phyloP scores from a whole-genome alignment of 2,329 filamentous ascomycete genomes.

The Cercospora nicotianae region DNA sequence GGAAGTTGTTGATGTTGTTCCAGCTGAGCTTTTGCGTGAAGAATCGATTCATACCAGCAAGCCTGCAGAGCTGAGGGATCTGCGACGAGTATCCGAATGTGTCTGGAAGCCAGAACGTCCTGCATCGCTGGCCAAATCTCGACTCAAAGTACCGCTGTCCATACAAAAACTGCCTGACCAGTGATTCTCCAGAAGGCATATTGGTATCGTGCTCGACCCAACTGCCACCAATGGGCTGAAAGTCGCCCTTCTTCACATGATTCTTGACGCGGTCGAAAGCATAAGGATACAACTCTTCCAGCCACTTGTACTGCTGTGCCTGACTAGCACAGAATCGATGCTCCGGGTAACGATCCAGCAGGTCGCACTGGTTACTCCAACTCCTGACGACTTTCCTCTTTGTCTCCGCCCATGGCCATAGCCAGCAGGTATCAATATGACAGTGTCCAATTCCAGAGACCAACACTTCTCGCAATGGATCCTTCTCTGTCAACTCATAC shows the following conservation, averaged over 20 bases:
- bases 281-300: constrained; percentile 83
- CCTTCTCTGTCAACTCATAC: constrained; percentile 61
- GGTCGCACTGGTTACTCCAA: constrained; percentile 93
- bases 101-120: constrained; percentile 96
- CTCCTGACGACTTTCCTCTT: constrained; percentile 94
- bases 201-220: constrained; percentile 99
- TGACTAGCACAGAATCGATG: constrained; percentile 90
- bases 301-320: constrained; percentile 97
- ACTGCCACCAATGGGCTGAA: constrained; percentile 93
- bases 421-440: constrained; percentile 97
- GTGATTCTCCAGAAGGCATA: constrained; percentile 89
- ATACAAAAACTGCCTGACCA: constrained; percentile 91
- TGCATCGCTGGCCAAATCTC: constrained; percentile 82
- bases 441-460: constrained; percentile 93
- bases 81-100: constrained; percentile 98
- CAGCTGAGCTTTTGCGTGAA: constrained; percentile 98
- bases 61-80: constrained; percentile 85
- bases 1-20: constrained; percentile 99
- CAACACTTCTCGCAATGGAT: constrained; percentile 60
- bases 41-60: constrained; percentile 95
- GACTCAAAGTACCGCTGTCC: constrained; percentile 94
- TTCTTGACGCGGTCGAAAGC: constrained; percentile 87
- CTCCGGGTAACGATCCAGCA: constrained; percentile 94
- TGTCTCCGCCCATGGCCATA: constrained; percentile 98
- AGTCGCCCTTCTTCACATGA: constrained; percentile 86